phyloP scores from a whole-genome alignment of 805 yeast species.

The Candida pini region DNA sequence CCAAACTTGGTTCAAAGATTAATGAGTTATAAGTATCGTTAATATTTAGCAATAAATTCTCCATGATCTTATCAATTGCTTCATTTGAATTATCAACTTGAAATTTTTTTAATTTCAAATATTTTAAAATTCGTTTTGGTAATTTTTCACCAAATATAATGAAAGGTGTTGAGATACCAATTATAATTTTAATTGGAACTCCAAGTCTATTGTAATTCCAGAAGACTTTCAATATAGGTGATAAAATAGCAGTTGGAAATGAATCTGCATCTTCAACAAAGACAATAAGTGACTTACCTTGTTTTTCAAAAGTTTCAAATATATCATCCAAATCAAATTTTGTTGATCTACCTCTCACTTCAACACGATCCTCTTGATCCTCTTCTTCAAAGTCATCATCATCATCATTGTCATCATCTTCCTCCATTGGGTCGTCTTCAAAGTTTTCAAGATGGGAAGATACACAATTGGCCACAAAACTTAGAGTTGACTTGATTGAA shows the following conservation, averaged over 20 bases:
- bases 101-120: slow-evolving; percentile 21
- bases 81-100: slow-evolving; percentile 27
- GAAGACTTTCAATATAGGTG: slow-evolving; percentile 20
- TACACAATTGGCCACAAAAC: slow-evolving; percentile 28
- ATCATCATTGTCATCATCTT: slow-evolving; percentile 10
- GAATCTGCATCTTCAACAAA: slow-evolving; percentile 33
- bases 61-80: slow-evolving; percentile 27
- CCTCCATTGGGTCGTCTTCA: slow-evolving; percentile 9
- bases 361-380: slow-evolving; percentile 3
- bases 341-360: slow-evolving; percentile 4
- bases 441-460: slow-evolving; percentile 2
- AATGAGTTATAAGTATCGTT: slow-evolving; percentile 27
- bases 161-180: slow-evolving; percentile 31
- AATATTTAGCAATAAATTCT: slow-evolving; percentile 26
- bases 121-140: slow-evolving; percentile 19
- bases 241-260: slow-evolving; percentile 21
- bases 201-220: slow-evolving; percentile 17
- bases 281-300: slow-evolving; percentile 16
- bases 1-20: slow-evolving; percentile 27
- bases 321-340: slow-evolving; percentile 23
- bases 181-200: slow-evolving; percentile 18
- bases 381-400: slow-evolving; percentile 4
- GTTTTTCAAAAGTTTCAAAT: slow-evolving; percentile 11
- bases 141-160: slow-evolving; percentile 30
- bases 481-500: slow-evolving; percentile 30